Evolutionary conservation across 768 basidiomycete genomes (phyloP).

Genomic region (Brasilioporus rufonigricans): DNA sequence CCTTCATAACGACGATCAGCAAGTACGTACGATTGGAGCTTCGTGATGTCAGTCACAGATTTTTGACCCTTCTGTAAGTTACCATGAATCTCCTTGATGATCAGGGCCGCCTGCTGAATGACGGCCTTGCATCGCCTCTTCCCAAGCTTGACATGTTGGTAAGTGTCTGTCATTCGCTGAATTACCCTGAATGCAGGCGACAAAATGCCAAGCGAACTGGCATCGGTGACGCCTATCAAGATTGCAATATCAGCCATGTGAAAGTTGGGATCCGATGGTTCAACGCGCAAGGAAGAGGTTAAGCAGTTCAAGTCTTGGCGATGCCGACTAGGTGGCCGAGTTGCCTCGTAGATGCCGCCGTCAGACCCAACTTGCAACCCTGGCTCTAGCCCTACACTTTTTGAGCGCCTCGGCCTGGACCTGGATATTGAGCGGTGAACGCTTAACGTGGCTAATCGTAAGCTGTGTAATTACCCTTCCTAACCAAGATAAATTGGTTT

Average conservation of each 20-base stretch:
- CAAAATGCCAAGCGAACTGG: neutral
- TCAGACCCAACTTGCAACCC: neutral
- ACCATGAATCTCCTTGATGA: neutral
- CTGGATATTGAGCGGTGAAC: no score
- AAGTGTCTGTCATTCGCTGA: neutral
- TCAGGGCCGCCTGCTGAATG: neutral
- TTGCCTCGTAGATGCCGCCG: no score
- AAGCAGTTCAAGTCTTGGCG: neutral
- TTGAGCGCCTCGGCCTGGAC: no score
- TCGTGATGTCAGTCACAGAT: neutral
- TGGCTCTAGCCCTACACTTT: neutral
- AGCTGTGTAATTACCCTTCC: no score
- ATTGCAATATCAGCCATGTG: neutral
- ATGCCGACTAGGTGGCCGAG: neutral
- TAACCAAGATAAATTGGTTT: no score
- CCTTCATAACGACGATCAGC: neutral
- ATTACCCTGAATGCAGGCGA: neutral
- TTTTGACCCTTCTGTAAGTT: neutral
- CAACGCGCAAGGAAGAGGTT: neutral
- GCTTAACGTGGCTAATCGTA: no score
- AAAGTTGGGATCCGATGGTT: neutral
- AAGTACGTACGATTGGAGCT: neutral
- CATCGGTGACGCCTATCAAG: neutral
- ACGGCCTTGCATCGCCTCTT: neutral
- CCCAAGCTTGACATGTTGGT: neutral